Percentiles rank a stretch among this genome's conserved stretches.
These are phyloP conservation scores for Berkeleyomyces rouxiae DNA, from an alignment of 2,329 filamentous ascomycete genomes.

Conservation along the genomic window DNA sequence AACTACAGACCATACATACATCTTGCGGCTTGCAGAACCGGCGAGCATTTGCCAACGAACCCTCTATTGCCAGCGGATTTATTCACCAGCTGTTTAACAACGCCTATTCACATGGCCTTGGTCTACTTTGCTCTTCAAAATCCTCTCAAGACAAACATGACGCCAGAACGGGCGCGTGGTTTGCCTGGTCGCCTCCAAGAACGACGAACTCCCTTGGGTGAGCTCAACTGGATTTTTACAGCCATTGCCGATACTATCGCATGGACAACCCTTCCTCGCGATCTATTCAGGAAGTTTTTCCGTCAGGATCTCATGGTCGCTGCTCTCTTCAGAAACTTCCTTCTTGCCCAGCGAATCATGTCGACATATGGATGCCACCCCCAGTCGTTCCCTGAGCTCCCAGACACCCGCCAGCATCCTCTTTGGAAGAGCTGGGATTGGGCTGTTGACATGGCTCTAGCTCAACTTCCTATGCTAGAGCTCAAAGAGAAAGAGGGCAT, in stretches of 20 bases:
- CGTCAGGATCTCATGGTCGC: slow-evolving; percentile 98
- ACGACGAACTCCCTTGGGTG: slow-evolving; percentile 78
- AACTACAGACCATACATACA: slow-evolving; percentile 60
- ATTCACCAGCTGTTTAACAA: slow-evolving; percentile 90
- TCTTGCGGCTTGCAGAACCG: slow-evolving; percentile 75
- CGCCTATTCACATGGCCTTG: slow-evolving; percentile 91
- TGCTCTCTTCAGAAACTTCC: slow-evolving; percentile 86
- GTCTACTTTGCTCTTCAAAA: slow-evolving; percentile 95
- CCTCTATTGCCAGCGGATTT: slow-evolving; percentile 84
- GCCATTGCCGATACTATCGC: slow-evolving; percentile 98
- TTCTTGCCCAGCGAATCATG: slow-evolving; percentile 91
- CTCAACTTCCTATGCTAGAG: slow-evolving; percentile 75
- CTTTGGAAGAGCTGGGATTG: slow-evolving; percentile 97
- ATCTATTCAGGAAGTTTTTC: slow-evolving; percentile 92
- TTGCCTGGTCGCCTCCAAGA: slow-evolving; percentile 87
- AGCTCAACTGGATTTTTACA: slow-evolving; percentile 98
- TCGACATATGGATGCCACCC: slow-evolving; percentile 90
- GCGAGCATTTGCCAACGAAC: slow-evolving; percentile 88
- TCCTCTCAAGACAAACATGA: slow-evolving; percentile 50
- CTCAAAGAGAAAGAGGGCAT: slow-evolving; percentile 55
- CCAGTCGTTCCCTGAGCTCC: slow-evolving; percentile 78
- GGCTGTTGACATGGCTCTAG: slow-evolving; percentile 84
- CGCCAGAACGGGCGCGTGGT: slow-evolving; percentile 68
- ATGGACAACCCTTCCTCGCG: slow-evolving; percentile 83
- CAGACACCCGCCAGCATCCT: slow-evolving; percentile 85